Conservation (phyloP, 352 stramenopile species). For the Phytophthora agathidicida region DNA sequence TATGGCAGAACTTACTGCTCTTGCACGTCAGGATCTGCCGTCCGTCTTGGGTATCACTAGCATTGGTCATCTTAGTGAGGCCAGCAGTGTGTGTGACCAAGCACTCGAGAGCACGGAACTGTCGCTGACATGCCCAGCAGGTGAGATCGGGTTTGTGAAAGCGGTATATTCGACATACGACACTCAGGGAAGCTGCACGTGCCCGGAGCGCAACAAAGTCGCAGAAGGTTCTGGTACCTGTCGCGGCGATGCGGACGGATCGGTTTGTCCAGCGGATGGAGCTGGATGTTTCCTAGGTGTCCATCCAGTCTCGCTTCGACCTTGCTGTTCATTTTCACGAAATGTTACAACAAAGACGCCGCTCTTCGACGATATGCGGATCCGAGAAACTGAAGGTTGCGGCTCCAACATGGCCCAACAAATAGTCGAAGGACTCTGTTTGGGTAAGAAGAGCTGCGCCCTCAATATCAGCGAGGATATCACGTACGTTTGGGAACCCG, state of each 20-base stretch:
- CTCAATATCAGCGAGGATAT: constrained; percentile 67
- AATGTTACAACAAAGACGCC: constrained; percentile 36
- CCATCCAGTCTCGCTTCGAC: constrained; percentile 64
- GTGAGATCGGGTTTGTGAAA: constrained; percentile 81
- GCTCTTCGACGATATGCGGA: constrained; percentile 61
- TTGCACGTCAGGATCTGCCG: constrained; percentile 72
- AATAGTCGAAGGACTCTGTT: constrained; percentile 76
- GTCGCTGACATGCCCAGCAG: constrained; percentile 66
- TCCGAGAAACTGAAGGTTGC: constrained; percentile 50
- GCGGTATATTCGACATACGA: constrained; percentile 74
- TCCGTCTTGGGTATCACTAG: constrained; percentile 79
- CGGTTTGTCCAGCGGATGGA: constrained; percentile 47
- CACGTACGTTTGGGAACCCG: constrained; percentile 64
- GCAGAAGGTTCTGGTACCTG: constrained; percentile 59
- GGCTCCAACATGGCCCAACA: constrained; percentile 49
- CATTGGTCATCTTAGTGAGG: constrained; percentile 77
- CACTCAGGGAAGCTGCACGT: constrained; percentile 65
- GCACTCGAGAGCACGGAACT: constrained; percentile 51
- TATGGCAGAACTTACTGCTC: constrained; percentile 58
- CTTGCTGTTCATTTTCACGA: constrained; percentile 64
- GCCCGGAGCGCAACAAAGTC: constrained; percentile 72
- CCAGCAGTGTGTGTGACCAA: constrained; percentile 74
- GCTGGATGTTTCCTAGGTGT: constrained; percentile 70
- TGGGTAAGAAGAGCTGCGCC: constrained; percentile 70
- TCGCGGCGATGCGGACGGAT: constrained; percentile 39